Base-by-base conservation (phyloP, 441 rosid genomes). In the Dalechampia spathulata region DNA sequence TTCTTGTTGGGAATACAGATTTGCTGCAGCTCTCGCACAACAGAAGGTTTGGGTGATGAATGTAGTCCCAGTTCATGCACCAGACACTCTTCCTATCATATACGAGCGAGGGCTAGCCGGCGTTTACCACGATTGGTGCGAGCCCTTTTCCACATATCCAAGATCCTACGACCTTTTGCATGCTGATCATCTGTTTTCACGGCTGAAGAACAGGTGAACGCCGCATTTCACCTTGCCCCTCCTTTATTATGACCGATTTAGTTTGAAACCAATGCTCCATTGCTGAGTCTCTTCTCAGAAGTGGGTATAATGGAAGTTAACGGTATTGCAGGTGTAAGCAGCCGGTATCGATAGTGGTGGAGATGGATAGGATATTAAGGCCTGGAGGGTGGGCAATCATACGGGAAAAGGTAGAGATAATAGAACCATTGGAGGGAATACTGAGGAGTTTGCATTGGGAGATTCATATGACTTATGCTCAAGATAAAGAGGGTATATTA, bases 81-180 rank as follows among this genome's bases (percentile, higher is more conserved):
- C 95, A 23, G 87, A 91, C 57, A 83, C 98, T 4, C 95, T 87
- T 62, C 96, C 98, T 2, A 71, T 84, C 65, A 82, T 91, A 58
- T 87, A 66, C 41, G 95, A 87, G 55, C 86, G 96, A 0, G 96
- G 96, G 2, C 87, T 86, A 9, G 1, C 77, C 0, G 98, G 98
- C 11, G 60, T 82, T 49, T 91, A 91, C 78, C 98, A 91, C 53
- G 95, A 91, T 63, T 91, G 98, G 98, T 91, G 98, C 11, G 95
- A 91, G 71, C 50, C 96, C 7, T 91, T 88, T 2, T 78, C 93
- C 70, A 81, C 95, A 44, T 86, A 88, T 57, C 95, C 98, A 19
- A 81, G 96, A 73, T 81, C 96, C 36, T 91, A 88, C 55, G 96
- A 91, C 71, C 96, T 91, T 34, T 75, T 91, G 48, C 96, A 91